Evolutionary conservation across 345 rosid species (phyloP).

Genomic region (Chamaenerion angustifolium): DNA sequence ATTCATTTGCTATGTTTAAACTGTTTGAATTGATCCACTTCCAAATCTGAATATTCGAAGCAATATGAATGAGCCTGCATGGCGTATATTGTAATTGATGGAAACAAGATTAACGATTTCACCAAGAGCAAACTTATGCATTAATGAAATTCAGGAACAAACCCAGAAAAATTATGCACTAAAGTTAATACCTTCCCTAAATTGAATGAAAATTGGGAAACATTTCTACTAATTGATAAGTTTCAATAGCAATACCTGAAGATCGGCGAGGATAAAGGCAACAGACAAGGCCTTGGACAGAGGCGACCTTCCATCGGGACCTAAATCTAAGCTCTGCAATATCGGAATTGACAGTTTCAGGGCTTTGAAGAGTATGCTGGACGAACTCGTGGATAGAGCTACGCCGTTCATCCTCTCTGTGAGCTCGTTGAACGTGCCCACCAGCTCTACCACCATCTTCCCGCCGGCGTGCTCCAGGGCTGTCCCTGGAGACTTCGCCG

Average conservation of each 20-base stretch:
- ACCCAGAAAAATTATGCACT: no score
- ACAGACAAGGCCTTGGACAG: constrained; percentile 72
- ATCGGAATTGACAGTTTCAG: constrained; percentile 81
- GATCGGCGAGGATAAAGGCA: constrained; percentile 70
- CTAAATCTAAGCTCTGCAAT: constrained; percentile 44
- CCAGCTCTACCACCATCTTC: constrained; percentile 96
- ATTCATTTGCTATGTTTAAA: background rate
- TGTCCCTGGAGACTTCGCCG: constrained; percentile 7
- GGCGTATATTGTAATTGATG: no score
- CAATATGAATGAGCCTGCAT: no score
- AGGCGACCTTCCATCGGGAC: constrained; percentile 59
- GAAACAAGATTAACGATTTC: no score
- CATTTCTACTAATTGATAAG: background rate
- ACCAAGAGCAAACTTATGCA: no score
- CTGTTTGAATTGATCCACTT: background rate
- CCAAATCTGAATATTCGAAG: background rate
- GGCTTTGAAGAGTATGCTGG: constrained; percentile 61
- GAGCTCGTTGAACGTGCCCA: constrained; percentile 79
- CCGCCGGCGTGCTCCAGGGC: constrained; percentile 67
- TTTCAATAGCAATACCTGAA: constrained; percentile 34
- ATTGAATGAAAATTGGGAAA: no score
- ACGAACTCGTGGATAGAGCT: constrained; percentile 54
- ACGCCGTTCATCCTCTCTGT: constrained; percentile 70
- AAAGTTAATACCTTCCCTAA: no score
- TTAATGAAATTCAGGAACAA: no score